Base-by-base conservation (phyloP, 192 early-diverging fungal genomes). In the Endogone sp. region DNA sequence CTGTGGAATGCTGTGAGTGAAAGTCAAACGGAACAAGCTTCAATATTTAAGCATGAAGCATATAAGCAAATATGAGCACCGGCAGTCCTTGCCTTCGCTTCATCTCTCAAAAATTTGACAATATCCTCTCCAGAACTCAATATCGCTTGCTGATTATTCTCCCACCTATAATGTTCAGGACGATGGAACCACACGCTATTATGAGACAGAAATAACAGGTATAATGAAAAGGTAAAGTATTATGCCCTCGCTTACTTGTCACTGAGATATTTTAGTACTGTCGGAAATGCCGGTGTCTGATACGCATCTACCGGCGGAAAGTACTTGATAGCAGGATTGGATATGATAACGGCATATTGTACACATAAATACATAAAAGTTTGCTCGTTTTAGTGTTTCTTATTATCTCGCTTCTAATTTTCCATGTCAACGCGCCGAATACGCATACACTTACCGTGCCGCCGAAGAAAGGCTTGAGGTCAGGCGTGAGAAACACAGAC, bases 401-500 rank as follows among this genome's bases (percentile, higher is more conserved):
- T n/a, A n/a, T 49, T 11, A 49, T 49, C 37, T 11, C 16, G 16
- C 1, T 49, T 49, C 16, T 49, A 6, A 16, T 16, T 49, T 49
- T 49, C 37, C 6, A 49, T 11, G 37, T 6, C 6, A 49, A 11
- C 37, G 37, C 6, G 37, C 6, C 6, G 16, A 16, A 6, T 16
- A 16, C 1, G 37, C 16, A 16, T 49, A 49, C 6, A 49, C 37
- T 49, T 49, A 49, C 37, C 16, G 78, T 79, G 29, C 66, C 74
- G 28, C 80, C 80, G 71, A 79, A 79, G 20, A 82, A 73, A 22
- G 80, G 81, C 30, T 78, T 69, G 29, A 82, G 65, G 26, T 82
- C 78, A 10, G 86, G 85, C 21, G 88, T 88, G 25, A 90, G 63
- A 56, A 86, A 86, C 2, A 87, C 85, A 6, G 79, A 82, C 85